Conservation (phyloP, 306 rosid genomes). For the Oxytropis ochrocephala region DNA sequence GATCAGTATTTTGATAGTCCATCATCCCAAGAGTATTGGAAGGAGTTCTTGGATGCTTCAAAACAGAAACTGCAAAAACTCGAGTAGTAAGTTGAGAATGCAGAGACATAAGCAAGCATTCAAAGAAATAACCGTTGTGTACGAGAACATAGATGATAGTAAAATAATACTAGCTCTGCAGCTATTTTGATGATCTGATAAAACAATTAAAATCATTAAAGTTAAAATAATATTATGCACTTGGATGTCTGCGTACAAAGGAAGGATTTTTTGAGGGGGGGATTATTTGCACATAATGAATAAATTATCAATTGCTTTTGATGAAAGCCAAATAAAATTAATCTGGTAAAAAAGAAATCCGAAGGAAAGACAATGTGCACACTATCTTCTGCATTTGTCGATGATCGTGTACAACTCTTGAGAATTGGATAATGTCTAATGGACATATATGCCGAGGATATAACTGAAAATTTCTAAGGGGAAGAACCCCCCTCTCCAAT, state of each 20-base stretch:
- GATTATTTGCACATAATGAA: not conserved
- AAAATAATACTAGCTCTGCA: not conserved
- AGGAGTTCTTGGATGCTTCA: slow-evolving; percentile 50
- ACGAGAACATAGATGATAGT: not conserved
- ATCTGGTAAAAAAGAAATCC: not conserved
- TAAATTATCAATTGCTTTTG: not conserved
- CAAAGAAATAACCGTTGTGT: not conserved
- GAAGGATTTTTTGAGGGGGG: not conserved
- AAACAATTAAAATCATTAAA: not conserved
- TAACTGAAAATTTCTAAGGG: not conserved
- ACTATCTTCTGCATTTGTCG: not conserved
- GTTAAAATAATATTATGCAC: not conserved
- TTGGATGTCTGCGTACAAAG: not conserved
- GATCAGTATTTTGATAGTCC: slow-evolving; percentile 39
- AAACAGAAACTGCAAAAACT: slow-evolving; percentile 33
- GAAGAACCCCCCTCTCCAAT: not conserved
- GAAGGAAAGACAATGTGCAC: not conserved
- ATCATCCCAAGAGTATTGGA: slow-evolving; percentile 40
- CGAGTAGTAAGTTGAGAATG: not conserved
- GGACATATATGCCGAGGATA: not conserved
- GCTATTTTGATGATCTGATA: not conserved
- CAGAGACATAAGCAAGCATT: not conserved
- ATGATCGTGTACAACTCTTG: not conserved
- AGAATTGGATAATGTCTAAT: not conserved
- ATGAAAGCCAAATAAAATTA: not conserved